Base-by-base conservation (phyloP, 2,329 filamentous ascomycete genomes). In the Colletotrichum tamarilloi region DNA sequence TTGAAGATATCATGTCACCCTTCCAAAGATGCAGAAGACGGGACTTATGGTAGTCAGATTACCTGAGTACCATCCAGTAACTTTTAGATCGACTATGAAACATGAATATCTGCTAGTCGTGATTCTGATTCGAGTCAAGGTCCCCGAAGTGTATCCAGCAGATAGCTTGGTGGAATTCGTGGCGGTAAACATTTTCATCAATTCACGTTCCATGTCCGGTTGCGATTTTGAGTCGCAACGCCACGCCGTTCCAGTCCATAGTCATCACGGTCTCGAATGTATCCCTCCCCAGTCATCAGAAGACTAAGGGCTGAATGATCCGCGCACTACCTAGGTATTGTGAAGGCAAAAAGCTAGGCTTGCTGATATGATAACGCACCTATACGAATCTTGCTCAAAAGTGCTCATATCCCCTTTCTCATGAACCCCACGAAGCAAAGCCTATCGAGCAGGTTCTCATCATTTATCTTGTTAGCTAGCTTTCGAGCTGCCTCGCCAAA, bases 211-310 rank as follows among this genome's bases (percentile, higher is more conserved):
- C 24, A 28, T 11, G 12, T 9, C 62, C 22, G 62, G 38, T 32
- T 64, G 46, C 28, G 22, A 16, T 11, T 46, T 9, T 6, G 35
- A 26, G 11, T 53, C 16, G 9, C 4, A 55, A 8, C 52, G 63
- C 63, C 63, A 22, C 32, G 8, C 12, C 52, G 64, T 67, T 46
- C 64, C 64, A 58, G 55, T 49, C 53, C 55, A 58, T 14, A 30
- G 38, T 19, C 24, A 46, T 66, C 52, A 46, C n/a, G 4, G 14
- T 2, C 8, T 58, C 26, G 30, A 64, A 26, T 55, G 24, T 28
- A 22, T 14, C 22, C 35, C 8, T 30, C 2, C 22, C 4, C 24
- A 62, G 58, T 7, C 16, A 42, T 62, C 14, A 7, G 16, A 0
- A n/a, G 14, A 46, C 8, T 5, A 1, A 19, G 30, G 22, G n/a